Evolutionary conservation across 1,139 yeast species (phyloP).

Genomic region (Maudiozyma humilis): DNA sequence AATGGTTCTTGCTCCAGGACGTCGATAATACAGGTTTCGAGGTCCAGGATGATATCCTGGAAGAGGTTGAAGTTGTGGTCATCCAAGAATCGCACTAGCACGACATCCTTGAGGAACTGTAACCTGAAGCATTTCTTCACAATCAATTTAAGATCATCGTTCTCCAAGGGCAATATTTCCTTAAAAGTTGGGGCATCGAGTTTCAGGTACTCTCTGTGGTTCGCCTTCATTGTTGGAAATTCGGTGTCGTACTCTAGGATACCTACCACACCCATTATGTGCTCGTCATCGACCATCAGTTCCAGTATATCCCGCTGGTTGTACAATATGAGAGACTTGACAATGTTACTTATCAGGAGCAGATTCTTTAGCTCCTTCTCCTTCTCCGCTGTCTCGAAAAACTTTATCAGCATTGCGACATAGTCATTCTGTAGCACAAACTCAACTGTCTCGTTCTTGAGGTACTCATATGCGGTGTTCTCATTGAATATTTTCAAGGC

Average conservation of each 20-base stretch:
- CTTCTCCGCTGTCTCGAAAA: constrained; percentile 52
- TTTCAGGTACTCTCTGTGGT: constrained; percentile 58
- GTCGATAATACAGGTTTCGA: constrained; percentile 43
- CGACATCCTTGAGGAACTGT: constrained; percentile 79
- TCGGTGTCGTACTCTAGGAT: constrained; percentile 91
- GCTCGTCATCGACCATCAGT: constrained; percentile 52
- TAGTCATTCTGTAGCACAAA: constrained; percentile 46
- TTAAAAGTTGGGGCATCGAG: constrained; percentile 52
- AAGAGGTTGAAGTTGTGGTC: constrained; percentile 66
- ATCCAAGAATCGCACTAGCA: constrained; percentile 69
- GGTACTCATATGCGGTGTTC: constrained; percentile 49
- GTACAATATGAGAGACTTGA: constrained; percentile 60
- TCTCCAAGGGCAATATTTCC: constrained; percentile 60
- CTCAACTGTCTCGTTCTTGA: constrained; percentile 45
- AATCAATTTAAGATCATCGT: constrained; percentile 41
- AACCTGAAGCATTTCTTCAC: constrained; percentile 69
- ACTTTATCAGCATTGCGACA: constrained; percentile 41
- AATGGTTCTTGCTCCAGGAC: constrained; percentile 51
- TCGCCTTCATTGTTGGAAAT: constrained; percentile 68
- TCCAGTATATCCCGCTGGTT: constrained; percentile 68
- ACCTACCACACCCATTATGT: constrained; percentile 60
- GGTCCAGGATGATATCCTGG: constrained; percentile 32
- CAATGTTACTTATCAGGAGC: constrained; percentile 60
- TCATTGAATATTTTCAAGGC: constrained; percentile 48
- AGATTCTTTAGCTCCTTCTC: constrained; percentile 44